Percentiles rank a stretch among this genome's conserved stretches.
These are phyloP conservation scores for Drechmeria coniospora DNA, from an alignment of 2,329 filamentous ascomycete genomes.

Conservation along the genomic window DNA sequence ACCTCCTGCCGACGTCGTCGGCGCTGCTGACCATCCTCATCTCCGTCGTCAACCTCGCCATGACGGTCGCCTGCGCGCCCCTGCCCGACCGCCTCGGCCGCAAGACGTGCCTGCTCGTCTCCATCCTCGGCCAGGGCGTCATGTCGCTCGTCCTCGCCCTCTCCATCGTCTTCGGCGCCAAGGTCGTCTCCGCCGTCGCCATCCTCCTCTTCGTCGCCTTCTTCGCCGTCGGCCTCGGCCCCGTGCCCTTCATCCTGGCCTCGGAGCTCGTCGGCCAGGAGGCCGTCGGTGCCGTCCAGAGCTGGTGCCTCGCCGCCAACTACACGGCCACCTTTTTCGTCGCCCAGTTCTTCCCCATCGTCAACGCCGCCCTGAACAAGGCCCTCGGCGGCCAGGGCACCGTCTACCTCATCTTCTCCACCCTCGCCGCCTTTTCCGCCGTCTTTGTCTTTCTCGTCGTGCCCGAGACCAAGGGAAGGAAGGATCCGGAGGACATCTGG, in stretches of 20 bases:
- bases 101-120: constrained; percentile 69
- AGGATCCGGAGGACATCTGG: constrained; percentile 82
- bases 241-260: constrained; percentile 86
- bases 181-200: constrained; percentile 63
- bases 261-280: constrained; percentile 83
- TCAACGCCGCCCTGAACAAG: constrained; percentile 58
- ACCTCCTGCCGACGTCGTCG: constrained; percentile 67
- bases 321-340: constrained; percentile 86
- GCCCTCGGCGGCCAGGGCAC: constrained; percentile 54
- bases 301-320: constrained; percentile 72
- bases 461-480: constrained; percentile 80
- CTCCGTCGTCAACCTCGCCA: constrained; percentile 71
- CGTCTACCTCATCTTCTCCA: constrained; percentile 87
- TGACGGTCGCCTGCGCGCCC: constrained; percentile 68
- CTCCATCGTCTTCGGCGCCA: constrained; percentile 58
- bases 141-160: constrained; percentile 65
- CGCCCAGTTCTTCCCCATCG: constrained; percentile 83
- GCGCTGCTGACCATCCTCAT: constrained; percentile 76
- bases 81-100: constrained; percentile 78
- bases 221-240: constrained; percentile 82
- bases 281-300: constrained; percentile 82
- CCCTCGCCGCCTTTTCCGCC: constrained; percentile 51
- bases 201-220: constrained; percentile 77
- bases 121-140: constrained; percentile 69
- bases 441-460: constrained; percentile 59